Evolutionary conservation across 2,329 filamentous ascomycete genomes (phyloP).

Genomic region (Botrytis galanthina): DNA sequence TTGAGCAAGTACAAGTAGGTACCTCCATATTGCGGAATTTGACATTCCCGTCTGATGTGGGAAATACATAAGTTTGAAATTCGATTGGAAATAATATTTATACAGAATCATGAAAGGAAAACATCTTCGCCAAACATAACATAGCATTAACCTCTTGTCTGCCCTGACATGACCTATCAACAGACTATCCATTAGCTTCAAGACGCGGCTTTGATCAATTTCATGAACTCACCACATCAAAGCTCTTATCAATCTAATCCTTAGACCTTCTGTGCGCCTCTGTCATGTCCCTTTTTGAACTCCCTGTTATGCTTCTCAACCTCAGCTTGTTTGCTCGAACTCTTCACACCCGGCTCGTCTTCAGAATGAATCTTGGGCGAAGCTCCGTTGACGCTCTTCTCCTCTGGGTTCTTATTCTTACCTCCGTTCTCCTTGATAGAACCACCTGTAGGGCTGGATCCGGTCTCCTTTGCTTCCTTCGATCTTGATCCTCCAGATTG

Average conservation of each 20-base stretch:
- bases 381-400: conserved; percentile 14
- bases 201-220: neutral
- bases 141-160: neutral
- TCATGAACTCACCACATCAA: conserved; percentile 43
- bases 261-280: conserved; percentile 41
- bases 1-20: too few relatives aligned
- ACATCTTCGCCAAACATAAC: neutral
- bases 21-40: neutral
- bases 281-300: conserved; percentile 55
- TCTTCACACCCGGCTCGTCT: conserved; percentile 28
- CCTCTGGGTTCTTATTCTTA: conserved; percentile 23
- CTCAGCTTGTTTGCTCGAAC: conserved; percentile 51
- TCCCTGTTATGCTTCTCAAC: conserved; percentile 58
- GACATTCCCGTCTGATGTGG: neutral
- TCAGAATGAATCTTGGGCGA: conserved; percentile 26
- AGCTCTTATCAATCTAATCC: conserved; percentile 56
- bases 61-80: neutral
- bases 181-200: neutral
- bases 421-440: conserved; percentile 30
- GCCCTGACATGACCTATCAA: neutral
- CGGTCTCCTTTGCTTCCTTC: conserved; percentile 44
- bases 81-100: neutral
- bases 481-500: conserved; percentile 43
- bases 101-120: neutral
- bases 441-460: conserved; percentile 36